Base-by-base conservation (phyloP, 2,329 filamentous ascomycete species). In the Aspergillus terreus region DNA sequence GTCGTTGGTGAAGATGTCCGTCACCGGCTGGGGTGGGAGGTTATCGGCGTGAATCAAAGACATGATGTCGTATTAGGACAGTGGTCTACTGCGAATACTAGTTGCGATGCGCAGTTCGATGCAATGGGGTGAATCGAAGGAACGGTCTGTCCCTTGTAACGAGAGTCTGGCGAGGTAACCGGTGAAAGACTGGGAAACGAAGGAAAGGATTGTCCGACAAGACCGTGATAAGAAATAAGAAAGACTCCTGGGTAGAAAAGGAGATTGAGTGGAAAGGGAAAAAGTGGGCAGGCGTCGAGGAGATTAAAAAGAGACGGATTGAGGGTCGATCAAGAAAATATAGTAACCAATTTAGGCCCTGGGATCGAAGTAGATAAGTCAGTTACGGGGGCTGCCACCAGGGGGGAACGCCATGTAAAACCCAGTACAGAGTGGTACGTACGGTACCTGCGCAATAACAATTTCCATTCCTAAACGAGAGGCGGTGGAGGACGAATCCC, bases 1-100 rank as follows among this genome's bases (percentile, higher is more conserved):
- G 64, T 87, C 84, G 58, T 68, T 73, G 47, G 84, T 87, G 71
- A 86, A 75, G 56, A 75, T 55, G 58, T 75, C 72, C 19, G 72
- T 74, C 38, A 59, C 54, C 35, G 72, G 72, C 63, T 74, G 70
- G 42, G 72, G 70, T 53, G 69, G 55, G 52, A 72, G 57, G 52
- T 66, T 68, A 54, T 71, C 67, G 43, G 70, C 66, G 53, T 68
- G 66, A 41, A 62, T 63, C 48, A 71, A 54, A 54, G 69, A 66
- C 69, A 71, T 71, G 47, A 15, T 60, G 25, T 38, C 19, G 43
- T 38, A 46, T 35, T 36, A 40, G 21, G 12, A 10, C 23, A 11
- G 30, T 23, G 21, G 32, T 36, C 19, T 23, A 38, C 15, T 15
- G 21, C 6, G 40, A 42, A 10, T 30, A 10, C 27, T 30, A 30